Percentiles rank a stretch among this genome's conserved stretches.
Evolutionary conservation across 345 rosid species (phyloP).

Genomic region (Eucalyptus tenuipes): DNA sequence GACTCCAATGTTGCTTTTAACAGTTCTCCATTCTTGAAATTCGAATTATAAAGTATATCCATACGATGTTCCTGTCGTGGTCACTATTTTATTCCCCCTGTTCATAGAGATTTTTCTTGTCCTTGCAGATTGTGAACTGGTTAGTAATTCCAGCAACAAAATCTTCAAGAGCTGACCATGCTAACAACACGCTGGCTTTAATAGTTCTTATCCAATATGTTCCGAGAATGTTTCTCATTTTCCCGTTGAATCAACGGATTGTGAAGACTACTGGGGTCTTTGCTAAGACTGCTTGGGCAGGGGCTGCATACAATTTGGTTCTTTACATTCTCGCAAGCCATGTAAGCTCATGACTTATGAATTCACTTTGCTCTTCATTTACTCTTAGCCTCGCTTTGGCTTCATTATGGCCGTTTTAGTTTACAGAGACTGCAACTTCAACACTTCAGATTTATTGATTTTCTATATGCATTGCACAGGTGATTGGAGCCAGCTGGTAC

Average conservation of each 20-base stretch:
- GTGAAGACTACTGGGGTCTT: constrained; percentile 59
- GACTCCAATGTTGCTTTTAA: not conserved
- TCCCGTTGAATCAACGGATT: constrained; percentile 60
- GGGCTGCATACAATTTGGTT: constrained; percentile 74
- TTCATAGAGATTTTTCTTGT: not conserved
- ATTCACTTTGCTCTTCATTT: not conserved
- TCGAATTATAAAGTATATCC: not conserved
- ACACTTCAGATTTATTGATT: not conserved
- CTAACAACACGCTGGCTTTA: constrained; percentile 53
- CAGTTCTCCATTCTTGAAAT: not conserved
- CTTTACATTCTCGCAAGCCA: constrained; percentile 79
- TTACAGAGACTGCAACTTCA: not conserved
- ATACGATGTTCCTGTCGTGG: not conserved
- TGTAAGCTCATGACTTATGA: constrained; percentile 13
- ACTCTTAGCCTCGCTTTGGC: not conserved
- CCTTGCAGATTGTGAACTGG: constrained; percentile 57
- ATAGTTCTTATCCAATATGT: constrained; percentile 69
- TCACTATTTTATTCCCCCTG: not conserved
- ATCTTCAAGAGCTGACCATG: constrained; percentile 41
- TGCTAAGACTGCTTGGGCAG: constrained; percentile 82
- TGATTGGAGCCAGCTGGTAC: constrained; percentile 81
- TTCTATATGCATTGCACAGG: constrained; percentile 15
- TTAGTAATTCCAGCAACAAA: constrained; percentile 48
- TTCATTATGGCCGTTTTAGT: not conserved
- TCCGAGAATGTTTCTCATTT: constrained; percentile 67